Evolutionary conservation across 2,329 filamentous ascomycete species (phyloP).

Genomic region (Clarireedia monteithiana): DNA sequence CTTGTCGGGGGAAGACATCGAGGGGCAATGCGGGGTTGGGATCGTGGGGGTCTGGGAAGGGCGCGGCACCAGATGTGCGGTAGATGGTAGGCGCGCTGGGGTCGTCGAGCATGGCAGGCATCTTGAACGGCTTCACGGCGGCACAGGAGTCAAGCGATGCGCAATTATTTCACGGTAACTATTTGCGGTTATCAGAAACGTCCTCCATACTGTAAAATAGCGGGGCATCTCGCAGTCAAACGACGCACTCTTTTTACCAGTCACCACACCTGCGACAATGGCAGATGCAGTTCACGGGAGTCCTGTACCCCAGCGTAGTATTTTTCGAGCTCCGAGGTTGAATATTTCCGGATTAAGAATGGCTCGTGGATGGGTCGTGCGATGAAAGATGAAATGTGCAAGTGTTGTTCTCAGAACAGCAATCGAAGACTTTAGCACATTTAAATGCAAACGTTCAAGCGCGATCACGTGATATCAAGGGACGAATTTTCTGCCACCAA

Average conservation of each 20-base stretch:
- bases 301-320: not conserved
- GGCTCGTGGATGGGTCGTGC: not conserved
- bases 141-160: not conserved
- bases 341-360: not conserved
- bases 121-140: conserved; percentile 25
- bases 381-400: conserved; percentile 8
- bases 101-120: conserved; percentile 57
- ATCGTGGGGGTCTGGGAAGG: conserved; percentile 43
- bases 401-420: conserved; percentile 11
- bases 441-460: not conserved
- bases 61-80: conserved; percentile 43
- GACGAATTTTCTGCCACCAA: not conserved
- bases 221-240: not conserved
- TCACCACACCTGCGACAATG: not conserved
- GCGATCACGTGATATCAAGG: too few species aligned
- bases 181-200: not conserved
- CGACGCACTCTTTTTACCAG: not conserved
- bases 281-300: not conserved
- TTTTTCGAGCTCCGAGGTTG: not conserved
- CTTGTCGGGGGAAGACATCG: conserved; percentile 48
- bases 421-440: conserved; percentile 3
- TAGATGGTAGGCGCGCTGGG: conserved; percentile 47
- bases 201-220: not conserved
- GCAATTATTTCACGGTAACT: not conserved
- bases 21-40: conserved; percentile 37